Conservation (phyloP, 78 protist genomes). For the Mastigamoeba balamuthi region DNA sequence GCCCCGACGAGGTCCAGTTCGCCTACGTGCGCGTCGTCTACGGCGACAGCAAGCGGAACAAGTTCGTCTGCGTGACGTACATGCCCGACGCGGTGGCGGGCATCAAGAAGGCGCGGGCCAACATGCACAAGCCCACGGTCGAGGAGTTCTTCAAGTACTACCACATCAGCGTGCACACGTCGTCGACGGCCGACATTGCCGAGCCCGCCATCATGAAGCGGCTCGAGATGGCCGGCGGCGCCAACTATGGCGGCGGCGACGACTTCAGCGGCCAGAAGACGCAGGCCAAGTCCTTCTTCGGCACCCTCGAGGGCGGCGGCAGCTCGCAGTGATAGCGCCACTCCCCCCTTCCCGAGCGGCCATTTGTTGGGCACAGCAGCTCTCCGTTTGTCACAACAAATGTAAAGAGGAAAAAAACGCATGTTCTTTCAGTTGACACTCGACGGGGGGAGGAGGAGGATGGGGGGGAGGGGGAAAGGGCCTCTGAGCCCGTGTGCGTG, state of each 20-base stretch:
- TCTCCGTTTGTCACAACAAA: too few relatives aligned
- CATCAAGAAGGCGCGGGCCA: conserved; percentile 31
- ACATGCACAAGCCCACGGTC: conserved; percentile 47
- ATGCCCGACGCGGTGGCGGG: conserved; percentile 34
- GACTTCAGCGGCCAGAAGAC: too few relatives aligned
- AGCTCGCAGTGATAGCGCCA: too few relatives aligned
- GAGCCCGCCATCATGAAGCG: conserved; percentile 10
- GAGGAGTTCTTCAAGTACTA: conserved; percentile 41
- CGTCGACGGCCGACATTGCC: conserved; percentile 38
- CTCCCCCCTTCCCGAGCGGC: too few relatives aligned
- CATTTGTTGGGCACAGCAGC: too few relatives aligned
- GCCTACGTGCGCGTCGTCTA: conserved; percentile 28
- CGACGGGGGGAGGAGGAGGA: too few relatives aligned
- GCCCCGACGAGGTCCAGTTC: conserved; percentile 32
- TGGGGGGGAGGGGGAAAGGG: too few relatives aligned
- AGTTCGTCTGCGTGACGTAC: conserved; percentile 32
- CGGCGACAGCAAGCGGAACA: conserved; percentile 39
- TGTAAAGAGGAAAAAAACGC: too few relatives aligned
- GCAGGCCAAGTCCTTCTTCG: too few relatives aligned
- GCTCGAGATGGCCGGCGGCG: conserved; percentile 43
- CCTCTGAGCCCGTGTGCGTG: too few relatives aligned
- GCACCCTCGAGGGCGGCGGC: too few relatives aligned
- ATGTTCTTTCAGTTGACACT: too few relatives aligned
- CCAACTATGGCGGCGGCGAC: conserved; percentile 52
- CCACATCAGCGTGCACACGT: conserved; percentile 32